phyloP scores from a whole-genome alignment of 352 stramenopile genomes.

The Pythium rishiriense region DNA sequence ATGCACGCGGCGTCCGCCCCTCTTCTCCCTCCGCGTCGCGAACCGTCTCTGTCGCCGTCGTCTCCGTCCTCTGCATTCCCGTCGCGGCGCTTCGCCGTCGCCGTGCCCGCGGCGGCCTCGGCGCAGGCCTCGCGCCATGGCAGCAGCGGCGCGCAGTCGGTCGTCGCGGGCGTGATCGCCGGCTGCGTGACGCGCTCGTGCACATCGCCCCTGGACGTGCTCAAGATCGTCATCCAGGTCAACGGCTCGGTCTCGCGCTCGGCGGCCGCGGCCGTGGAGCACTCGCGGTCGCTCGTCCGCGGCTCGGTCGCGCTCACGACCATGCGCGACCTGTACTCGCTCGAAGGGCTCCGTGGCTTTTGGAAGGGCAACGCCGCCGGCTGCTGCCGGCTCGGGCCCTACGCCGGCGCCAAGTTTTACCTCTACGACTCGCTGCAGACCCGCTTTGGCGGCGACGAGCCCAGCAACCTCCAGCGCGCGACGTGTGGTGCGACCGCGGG shows the following conservation, averaged over 20 bases:
- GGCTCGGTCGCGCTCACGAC: conserved; percentile 43
- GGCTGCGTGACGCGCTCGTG: conserved; percentile 80
- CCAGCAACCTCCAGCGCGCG: conserved; percentile 50
- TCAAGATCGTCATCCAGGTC: conserved; percentile 87
- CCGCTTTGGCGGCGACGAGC: conserved; percentile 30
- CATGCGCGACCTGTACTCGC: conserved; percentile 56
- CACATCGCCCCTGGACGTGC: conserved; percentile 80
- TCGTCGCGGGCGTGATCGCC: conserved; percentile 73
- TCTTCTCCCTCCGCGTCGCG: conserved; percentile 12
- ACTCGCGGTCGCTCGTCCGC: conserved; percentile 13
- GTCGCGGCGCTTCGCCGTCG: conserved; percentile 5
- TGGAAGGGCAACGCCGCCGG: conserved; percentile 78
- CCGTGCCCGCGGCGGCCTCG: neutral
- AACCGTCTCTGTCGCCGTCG: neutral
- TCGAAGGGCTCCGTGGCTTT: conserved; percentile 72
- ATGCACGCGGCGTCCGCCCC: conserved; percentile 8
- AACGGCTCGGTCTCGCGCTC: conserved; percentile 41
- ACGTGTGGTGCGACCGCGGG: conserved; percentile 60
- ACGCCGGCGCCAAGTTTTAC: conserved; percentile 83
- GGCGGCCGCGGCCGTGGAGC: conserved; percentile 27
- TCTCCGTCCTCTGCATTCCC: neutral
- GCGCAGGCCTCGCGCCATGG: neutral
- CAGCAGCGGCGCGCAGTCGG: conserved; percentile 51
- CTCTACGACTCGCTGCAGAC: conserved; percentile 71
- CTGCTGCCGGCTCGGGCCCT: conserved; percentile 75